Percentiles rank a stretch among this genome's conserved stretches.
phyloP scores from a whole-genome alignment of 2,329 filamentous ascomycete species.

The Rhynchosporium agropyri region DNA sequence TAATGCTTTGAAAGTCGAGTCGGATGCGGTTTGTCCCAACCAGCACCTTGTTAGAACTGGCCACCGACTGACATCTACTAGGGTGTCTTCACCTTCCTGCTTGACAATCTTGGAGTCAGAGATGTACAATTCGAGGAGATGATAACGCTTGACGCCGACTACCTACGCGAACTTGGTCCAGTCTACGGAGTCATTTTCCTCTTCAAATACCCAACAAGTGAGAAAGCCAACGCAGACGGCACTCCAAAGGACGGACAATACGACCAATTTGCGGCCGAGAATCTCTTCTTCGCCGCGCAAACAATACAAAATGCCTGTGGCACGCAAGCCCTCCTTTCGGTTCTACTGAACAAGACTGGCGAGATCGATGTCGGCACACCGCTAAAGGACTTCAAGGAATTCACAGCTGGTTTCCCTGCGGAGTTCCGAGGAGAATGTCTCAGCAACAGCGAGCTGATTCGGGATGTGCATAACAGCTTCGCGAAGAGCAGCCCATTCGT shows the following conservation, averaged over 20 bases:
- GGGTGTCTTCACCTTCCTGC: conserved; percentile 97
- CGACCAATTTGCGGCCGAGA: conserved; percentile 72
- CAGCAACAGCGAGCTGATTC: conserved; percentile 63
- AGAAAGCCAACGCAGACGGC: conserved; percentile 56
- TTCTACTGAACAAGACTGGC: conserved; percentile 81
- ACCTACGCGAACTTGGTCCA: conserved; percentile 70
- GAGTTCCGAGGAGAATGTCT: conserved; percentile 71
- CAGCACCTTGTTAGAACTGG: neutral
- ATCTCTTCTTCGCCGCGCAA: conserved; percentile 91
- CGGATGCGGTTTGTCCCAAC: conserved; percentile 74
- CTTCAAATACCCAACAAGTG: conserved; percentile 89
- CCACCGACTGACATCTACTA: conserved; percentile 34
- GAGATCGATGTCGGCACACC: conserved; percentile 62
- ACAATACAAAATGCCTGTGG: conserved; percentile 99
- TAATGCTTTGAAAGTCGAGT: conserved; percentile 65
- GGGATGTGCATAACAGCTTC: conserved; percentile 72
- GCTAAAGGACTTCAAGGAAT: conserved; percentile 70
- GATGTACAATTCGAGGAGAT: conserved; percentile 97
- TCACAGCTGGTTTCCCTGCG: conserved; percentile 67
- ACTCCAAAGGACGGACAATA: conserved; percentile 79
- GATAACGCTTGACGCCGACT: conserved; percentile 79
- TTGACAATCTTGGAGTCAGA: conserved; percentile 89
- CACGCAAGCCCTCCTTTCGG: conserved; percentile 90
- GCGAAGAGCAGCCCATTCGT: conserved; percentile 83
- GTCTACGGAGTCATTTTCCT: conserved; percentile 98